phyloP scores from a whole-genome alignment of 2,329 filamentous ascomycete species.

The Botrytis elliptica region DNA sequence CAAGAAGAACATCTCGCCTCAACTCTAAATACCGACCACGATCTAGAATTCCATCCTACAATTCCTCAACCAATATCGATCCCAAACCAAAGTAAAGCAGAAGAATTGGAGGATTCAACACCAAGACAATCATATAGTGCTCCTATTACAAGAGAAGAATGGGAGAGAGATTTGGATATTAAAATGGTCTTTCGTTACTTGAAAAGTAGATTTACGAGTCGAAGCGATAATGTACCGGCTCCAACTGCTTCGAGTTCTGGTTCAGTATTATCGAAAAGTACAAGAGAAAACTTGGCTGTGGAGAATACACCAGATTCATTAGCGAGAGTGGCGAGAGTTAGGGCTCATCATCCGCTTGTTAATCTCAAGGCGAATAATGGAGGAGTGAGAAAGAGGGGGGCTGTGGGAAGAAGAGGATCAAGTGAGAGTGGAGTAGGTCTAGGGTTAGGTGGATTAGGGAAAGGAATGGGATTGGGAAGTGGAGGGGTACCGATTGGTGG shows the following conservation, averaged over 20 bases:
- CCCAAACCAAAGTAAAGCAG: constrained; percentile 20
- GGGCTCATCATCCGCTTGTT: constrained; percentile 85
- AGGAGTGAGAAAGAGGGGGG: constrained; percentile 48
- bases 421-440: constrained; percentile 79
- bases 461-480: constrained; percentile 30
- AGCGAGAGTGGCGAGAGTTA: constrained; percentile 77
- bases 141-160: constrained; percentile 49
- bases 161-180: constrained; percentile 90
- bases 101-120: constrained; percentile 27
- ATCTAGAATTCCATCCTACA: constrained; percentile 29
- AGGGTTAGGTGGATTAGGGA: constrained; percentile 51
- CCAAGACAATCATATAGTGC: constrained; percentile 26
- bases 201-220: constrained; percentile 65
- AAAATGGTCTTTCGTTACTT: constrained; percentile 90
- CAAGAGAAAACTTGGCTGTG: constrained; percentile 49
- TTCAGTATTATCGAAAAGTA: constrained; percentile 26
- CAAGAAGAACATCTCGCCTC: constrained; percentile 29
- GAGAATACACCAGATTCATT: constrained; percentile 62
- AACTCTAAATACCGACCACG: constrained; percentile 18
- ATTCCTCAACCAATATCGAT: constrained; percentile 30
- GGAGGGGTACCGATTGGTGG: neutral
- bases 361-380: constrained; percentile 40
- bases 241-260: neutral
- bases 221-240: constrained; percentile 1
- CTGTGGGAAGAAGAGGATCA: constrained; percentile 61